Evolutionary conservation across 225 moss, liverwort and hornwort species (phyloP).

Genomic region (Polytrichum commune): DNA sequence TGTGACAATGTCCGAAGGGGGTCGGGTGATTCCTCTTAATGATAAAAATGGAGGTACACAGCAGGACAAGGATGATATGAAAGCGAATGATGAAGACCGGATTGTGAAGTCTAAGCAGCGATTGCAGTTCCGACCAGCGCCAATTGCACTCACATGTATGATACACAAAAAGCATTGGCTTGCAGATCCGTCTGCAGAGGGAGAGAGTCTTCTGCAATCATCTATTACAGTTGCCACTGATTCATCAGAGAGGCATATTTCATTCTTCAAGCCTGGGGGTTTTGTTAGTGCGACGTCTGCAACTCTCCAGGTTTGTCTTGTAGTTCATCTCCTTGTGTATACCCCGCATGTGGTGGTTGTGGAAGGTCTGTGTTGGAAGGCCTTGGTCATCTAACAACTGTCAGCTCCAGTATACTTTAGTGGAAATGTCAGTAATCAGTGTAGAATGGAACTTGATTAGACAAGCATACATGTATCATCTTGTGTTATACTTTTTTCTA

Average conservation of each 20-base stretch:
- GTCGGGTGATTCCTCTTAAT: constrained; percentile 56
- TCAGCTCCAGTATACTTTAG: not conserved
- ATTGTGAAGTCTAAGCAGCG: constrained; percentile 48
- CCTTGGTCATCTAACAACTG: not conserved
- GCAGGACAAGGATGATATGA: constrained; percentile 18
- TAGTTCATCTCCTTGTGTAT: constrained; percentile 5
- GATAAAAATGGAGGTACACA: constrained; percentile 22
- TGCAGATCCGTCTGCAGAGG: constrained; percentile 88
- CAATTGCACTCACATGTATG: constrained; percentile 78
- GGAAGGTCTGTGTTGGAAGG: not conserved
- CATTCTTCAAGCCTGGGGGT: constrained; percentile 93
- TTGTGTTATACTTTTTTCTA: no score
- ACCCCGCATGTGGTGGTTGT: not conserved
- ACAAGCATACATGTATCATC: no score
- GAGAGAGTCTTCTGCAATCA: constrained; percentile 75
- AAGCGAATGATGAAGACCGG: constrained; percentile 29
- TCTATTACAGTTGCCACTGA: constrained; percentile 68
- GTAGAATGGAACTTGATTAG: no score
- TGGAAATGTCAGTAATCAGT: not conserved
- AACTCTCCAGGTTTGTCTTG: constrained; percentile 56
- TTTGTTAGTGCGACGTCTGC: constrained; percentile 61
- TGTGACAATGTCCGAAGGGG: constrained; percentile 68
- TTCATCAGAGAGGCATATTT: constrained; percentile 54
- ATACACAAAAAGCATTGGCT: constrained; percentile 68
- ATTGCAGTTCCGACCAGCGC: constrained; percentile 68